A percentile compares a stretch with the other conserved stretches of the same genome.
phyloP scores from a whole-genome alignment of 2,329 filamentous ascomycete genomes.

The Epichloe uncinata region DNA sequence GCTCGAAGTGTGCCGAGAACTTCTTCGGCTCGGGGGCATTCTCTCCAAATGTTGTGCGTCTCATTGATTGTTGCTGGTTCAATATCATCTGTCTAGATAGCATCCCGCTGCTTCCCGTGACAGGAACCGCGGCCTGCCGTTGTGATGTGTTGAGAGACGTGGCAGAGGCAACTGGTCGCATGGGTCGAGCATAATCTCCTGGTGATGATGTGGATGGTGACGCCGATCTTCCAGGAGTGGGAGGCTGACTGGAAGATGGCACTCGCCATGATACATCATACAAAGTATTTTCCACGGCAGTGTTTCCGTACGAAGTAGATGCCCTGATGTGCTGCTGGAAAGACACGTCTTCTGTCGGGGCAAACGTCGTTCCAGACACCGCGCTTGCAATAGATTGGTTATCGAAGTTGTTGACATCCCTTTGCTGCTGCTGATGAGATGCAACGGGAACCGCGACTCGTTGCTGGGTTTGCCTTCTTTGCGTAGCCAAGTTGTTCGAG shows the following conservation, averaged over 20 bases:
- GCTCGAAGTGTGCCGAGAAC: conserved; percentile 35
- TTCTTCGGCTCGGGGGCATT: conserved; percentile 29
- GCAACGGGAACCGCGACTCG: background rate
- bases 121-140: conserved; percentile 11
- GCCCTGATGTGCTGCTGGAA: background rate
- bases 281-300: background rate
- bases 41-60: conserved; percentile 25
- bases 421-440: conserved; percentile 9
- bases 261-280: background rate
- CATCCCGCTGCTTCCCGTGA: conserved; percentile 9
- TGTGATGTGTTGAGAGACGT: conserved; percentile 13
- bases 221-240: conserved; percentile 9
- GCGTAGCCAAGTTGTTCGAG: conserved; percentile 38
- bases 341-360: conserved; percentile 16
- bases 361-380: conserved; percentile 21
- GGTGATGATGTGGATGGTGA: conserved; percentile 12
- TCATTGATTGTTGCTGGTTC: conserved; percentile 30
- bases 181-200: conserved; percentile 8
- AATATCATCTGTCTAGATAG: conserved; percentile 29
- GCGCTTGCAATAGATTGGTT: conserved; percentile 14
- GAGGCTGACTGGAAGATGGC: conserved; percentile 9
- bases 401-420: conserved; percentile 10
- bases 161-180: conserved; percentile 12
- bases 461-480: conserved; percentile 12
- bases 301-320: background rate